Evolutionary conservation across 2,329 filamentous ascomycete species (phyloP).

Genomic region (Reticulascus tulasneorum): DNA sequence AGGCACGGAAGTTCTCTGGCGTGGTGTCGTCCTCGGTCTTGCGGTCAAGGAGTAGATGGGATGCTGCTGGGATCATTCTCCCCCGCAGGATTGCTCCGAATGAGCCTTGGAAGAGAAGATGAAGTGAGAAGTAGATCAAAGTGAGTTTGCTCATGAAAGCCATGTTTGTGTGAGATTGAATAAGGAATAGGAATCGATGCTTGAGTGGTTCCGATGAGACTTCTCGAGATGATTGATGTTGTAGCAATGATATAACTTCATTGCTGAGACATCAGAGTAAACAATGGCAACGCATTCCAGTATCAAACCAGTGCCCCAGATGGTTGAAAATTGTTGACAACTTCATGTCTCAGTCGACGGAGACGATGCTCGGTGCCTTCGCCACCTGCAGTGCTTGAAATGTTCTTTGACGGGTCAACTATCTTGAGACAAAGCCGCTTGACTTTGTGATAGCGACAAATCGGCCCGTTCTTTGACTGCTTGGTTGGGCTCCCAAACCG

Average conservation of each 20-base stretch:
- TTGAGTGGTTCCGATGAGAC: conserved; percentile 9
- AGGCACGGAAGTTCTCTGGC: too few species aligned
- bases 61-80: background rate
- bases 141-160: conserved; percentile 10
- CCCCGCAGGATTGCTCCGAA: conserved; percentile 12
- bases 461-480: too few species aligned
- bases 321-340: too few species aligned
- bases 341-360: too few species aligned
- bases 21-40: background rate
- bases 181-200: too few species aligned
- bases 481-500: too few species aligned
- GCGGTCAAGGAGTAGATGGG: background rate
- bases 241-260: conserved; percentile 13
- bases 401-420: too few species aligned
- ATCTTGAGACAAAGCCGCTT: too few species aligned
- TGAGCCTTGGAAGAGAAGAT: conserved; percentile 11
- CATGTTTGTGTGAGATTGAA: conserved; percentile 8
- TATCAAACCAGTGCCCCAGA: too few species aligned
- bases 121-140: conserved; percentile 5
- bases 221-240: conserved; percentile 11
- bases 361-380: too few species aligned
- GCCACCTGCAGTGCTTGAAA: too few species aligned
- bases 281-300: conserved; percentile 14
- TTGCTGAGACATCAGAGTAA: conserved; percentile 1
- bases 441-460: too few species aligned